Evolutionary conservation across 1,284 basidiomycete genomes (phyloP), one percentile per base, ranked within the genome.

Genomic region (Ganoderma leucocontextum): DNA sequence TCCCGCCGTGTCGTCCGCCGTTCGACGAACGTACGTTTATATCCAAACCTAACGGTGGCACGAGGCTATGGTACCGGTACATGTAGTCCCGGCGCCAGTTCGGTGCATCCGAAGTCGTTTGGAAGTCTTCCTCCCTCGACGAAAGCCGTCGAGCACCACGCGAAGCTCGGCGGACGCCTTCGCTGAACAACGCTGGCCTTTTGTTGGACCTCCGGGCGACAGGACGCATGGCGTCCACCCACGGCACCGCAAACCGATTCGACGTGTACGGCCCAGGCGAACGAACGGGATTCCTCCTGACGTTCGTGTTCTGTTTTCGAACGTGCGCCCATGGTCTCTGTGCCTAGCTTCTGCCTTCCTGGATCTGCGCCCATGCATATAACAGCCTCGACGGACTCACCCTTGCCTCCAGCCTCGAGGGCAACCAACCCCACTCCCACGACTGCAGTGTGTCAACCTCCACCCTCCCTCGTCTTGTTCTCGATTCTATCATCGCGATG

Each of bases 21-120:
- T 2, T 15, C 25, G 29, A 53, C 6, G 29, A n/a, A 33, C 25
- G 25, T 33, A 29, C 25, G 13, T 15, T 5, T 53, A 10, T 19
- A 33, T 29, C 49, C 42, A 19, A 19, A 44, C 42, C 15, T 22
- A 33, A 15, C 33, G 25, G 13, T 29, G 25, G 35, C 55, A 57
- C 15, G 57, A 22, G 38, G 57, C n/a, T 59, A 36, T 10, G 13
- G 57, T 36, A 22, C 57, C n/a, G 13, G 57, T 36, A 22, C 57
- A 59, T 59, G 57, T 59, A 29, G 36, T 8, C n/a, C 5, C 36
- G 57, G 57, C 57, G 12, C 22, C 57, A 57, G 55, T 33, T 57
- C 55, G 55, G 55, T 3, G 33, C 55, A 35, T 57, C 35, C 35
- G 33, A 35, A n/a, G 33, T 17, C 33, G 17, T 15, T n/a, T 4